Evolutionary conservation across 2,329 filamentous ascomycete genomes (phyloP), one percentile per base, ranked within the genome.

Genomic region (Colletotrichum simmondsii): DNA sequence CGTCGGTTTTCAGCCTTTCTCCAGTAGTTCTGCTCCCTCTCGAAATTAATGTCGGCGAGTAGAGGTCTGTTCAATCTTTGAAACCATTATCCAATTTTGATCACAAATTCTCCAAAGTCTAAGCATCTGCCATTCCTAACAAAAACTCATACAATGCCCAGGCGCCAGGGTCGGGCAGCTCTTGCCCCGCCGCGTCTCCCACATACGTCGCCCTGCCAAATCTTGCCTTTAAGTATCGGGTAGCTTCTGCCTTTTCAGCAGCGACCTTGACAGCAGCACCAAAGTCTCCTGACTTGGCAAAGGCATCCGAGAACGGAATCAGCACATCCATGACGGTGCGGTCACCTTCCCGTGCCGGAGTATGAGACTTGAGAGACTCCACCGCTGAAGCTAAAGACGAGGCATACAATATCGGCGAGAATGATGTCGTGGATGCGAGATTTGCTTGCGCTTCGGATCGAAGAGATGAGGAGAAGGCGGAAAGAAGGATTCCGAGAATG

Each of bases 221-320:
- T 54, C 74, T 75, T 2, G 79, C 75, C 64, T 79, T 78, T 54
- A 80, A 72, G 59, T 75, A 77, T 3, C 73, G 74, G 2, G 78
- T 80, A 0, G 74, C 78, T 69, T 80, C 78, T 3, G 79, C 79
- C 74, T 79, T 80, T n/a, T 78, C 75, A 5, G 69, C 72, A 4
- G 79, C 78, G 2, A 77, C 75, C 30, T 72, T 69, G 24, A 75
- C 91, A 89, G 73, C 91, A 16, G 65, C 65, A 24, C 61, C 56
- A 37, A 77, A 74, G 58, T 76, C 70, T 19, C 46, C 54, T 16
- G 68, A 73, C 56, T 61, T 24, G 12, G 68, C 75, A 57, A 77
- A 77, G 6, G 65, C 68, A 14, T 76, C 66, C 2, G 76, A 53
- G 56, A 77, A 77, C 3, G 75, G 76, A 12, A 77, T 58, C 1